phyloP scores from a whole-genome alignment of 495 filamentous ascomycete species.

The Cercophora samala region DNA sequence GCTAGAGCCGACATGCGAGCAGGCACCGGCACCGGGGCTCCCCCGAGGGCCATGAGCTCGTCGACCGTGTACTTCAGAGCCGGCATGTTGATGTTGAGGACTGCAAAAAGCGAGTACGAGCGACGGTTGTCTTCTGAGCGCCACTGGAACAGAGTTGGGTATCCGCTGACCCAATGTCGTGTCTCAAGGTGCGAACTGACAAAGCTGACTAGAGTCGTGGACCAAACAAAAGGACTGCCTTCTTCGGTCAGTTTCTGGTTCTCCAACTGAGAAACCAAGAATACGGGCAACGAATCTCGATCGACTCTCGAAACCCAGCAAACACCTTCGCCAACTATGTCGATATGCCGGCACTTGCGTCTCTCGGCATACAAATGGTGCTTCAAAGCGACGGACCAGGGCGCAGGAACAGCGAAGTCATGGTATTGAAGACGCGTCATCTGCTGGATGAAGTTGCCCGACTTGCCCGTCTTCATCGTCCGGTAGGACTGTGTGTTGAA shows the following conservation, averaged over 20 bases:
- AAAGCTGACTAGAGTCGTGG: constrained; percentile 28
- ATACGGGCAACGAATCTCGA: constrained; percentile 21
- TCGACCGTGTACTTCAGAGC: constrained; percentile 34
- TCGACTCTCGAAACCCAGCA: neutral
- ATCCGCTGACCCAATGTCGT: neutral
- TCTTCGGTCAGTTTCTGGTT: constrained; percentile 33
- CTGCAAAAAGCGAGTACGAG: constrained; percentile 36
- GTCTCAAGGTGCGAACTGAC: constrained; percentile 3
- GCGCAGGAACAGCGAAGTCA: neutral
- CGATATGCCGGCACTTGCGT: neutral
- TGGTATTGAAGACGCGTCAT: neutral
- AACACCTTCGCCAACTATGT: neutral
- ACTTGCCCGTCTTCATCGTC: neutral
- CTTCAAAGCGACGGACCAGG: neutral
- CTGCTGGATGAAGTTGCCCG: neutral
- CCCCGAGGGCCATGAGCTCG: constrained; percentile 39
- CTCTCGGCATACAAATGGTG: neutral
- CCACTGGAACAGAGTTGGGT: constrained; percentile 36
- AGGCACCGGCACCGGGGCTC: neutral
- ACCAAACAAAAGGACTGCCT: constrained; percentile 19
- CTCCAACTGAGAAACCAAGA: constrained; percentile 39
- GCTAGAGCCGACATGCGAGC: constrained; percentile 22
- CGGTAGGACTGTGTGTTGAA: neutral
- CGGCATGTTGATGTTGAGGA: constrained; percentile 33
- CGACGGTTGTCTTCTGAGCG: constrained; percentile 25